Percentiles rank a stretch among this genome's conserved stretches.
Conservation (phyloP, 805 yeast species). For the Isabelozyma rhagii region DNA sequence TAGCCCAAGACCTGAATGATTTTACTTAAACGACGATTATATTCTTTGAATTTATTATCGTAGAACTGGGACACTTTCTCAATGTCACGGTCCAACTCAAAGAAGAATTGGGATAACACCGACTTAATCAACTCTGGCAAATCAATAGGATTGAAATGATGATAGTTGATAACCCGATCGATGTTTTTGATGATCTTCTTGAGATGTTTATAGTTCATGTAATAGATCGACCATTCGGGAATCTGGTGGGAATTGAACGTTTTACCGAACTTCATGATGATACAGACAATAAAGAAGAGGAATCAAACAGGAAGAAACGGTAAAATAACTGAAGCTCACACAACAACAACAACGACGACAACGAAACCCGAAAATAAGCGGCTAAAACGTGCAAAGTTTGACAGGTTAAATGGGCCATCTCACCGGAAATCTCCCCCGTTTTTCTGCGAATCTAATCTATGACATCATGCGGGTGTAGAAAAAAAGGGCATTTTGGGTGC, state of each 20-base stretch:
- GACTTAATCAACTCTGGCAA: conserved; percentile 37
- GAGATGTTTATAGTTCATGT: conserved; percentile 81
- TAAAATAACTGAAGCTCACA: not conserved
- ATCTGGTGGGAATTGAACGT: conserved; percentile 79
- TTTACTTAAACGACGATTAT: conserved; percentile 62
- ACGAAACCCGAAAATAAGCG: not conserved
- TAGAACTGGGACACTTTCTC: conserved; percentile 80
- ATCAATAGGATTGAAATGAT: conserved; percentile 17
- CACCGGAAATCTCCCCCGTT: not conserved
- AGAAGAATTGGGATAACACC: conserved; percentile 65
- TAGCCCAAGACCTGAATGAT: conserved; percentile 34
- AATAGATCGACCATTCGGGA: conserved; percentile 86
- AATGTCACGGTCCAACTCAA: conserved; percentile 72
- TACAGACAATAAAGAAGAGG: not conserved
- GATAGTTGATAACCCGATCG: conserved; percentile 38
- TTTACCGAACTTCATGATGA: conserved; percentile 74
- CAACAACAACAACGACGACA: not conserved
- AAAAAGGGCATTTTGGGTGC: not conserved
- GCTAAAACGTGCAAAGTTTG: not conserved
- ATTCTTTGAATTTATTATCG: conserved; percentile 69
- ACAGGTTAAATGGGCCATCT: not conserved
- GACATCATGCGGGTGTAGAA: not conserved
- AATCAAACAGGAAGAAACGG: not conserved
- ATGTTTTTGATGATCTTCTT: conserved; percentile 77
- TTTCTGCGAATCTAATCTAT: not conserved